Evolutionary conservation across 2,329 filamentous ascomycete genomes (phyloP).

Genomic region (Sclerotinia trifoliorum): DNA sequence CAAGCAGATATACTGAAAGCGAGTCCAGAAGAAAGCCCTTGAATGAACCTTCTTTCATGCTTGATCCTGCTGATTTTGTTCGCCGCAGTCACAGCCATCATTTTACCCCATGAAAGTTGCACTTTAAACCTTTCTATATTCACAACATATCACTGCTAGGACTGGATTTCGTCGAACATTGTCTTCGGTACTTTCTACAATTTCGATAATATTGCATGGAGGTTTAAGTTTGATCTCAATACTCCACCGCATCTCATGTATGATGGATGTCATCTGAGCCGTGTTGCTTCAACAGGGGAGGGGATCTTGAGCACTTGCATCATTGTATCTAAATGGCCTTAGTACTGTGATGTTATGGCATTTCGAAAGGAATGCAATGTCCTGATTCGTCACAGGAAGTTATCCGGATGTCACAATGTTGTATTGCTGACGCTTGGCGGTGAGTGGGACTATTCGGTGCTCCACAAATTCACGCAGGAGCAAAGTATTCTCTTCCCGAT

Average conservation of each 20-base stretch:
- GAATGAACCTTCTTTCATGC: no score
- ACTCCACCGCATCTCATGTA: neutral
- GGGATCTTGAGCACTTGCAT: neutral
- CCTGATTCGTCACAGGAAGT: neutral
- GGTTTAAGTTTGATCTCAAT: neutral
- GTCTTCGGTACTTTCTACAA: no score
- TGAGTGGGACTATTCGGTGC: neutral
- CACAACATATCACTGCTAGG: no score
- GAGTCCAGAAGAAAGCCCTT: neutral
- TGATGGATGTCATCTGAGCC: neutral
- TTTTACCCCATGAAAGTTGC: no score
- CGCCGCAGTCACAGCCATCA: no score
- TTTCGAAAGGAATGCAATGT: neutral
- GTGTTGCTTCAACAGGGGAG: neutral
- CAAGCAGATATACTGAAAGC: neutral
- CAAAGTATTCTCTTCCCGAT: neutral
- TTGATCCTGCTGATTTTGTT: no score
- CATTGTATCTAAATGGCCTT: neutral
- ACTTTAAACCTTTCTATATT: no score
- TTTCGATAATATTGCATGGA: neutral
- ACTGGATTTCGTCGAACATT: no score
- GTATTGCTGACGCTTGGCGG: slow-evolving; percentile 12
- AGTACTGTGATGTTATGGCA: neutral
- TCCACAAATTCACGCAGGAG: neutral
- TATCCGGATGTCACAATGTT: neutral